A percentile compares a stretch with the other conserved stretches of the same genome.
Evolutionary conservation across 345 rosid genomes (phyloP).

Genomic region (Clausena lansium): DNA sequence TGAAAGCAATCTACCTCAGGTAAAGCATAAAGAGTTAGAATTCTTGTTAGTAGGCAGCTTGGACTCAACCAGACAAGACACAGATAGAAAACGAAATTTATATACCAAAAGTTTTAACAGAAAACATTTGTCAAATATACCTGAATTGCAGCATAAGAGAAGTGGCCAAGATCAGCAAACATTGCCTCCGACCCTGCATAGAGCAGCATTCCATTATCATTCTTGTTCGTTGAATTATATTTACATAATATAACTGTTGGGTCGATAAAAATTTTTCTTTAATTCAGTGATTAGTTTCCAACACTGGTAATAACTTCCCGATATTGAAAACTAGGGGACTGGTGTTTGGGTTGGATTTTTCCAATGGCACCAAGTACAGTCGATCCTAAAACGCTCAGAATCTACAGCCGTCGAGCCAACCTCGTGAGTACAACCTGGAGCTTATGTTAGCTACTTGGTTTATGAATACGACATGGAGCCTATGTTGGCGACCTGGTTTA

Average conservation of each 20-base stretch:
- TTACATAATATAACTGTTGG: neutral
- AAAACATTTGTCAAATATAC: conserved; percentile 21
- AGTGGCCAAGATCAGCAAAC: conserved; percentile 99
- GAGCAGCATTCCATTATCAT: neutral
- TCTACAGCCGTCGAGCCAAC: too few species aligned
- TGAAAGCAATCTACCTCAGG: conserved; percentile 78
- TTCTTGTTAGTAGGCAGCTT: neutral
- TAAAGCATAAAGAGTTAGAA: neutral
- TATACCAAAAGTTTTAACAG: neutral
- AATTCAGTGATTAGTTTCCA: too few species aligned
- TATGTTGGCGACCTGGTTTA: too few species aligned
- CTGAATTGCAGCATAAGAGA: conserved; percentile 93
- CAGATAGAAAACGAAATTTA: neutral
- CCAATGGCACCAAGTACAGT: too few species aligned
- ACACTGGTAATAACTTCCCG: too few species aligned
- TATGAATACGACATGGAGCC: too few species aligned
- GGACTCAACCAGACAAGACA: neutral
- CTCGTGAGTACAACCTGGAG: too few species aligned
- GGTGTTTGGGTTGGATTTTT: too few species aligned
- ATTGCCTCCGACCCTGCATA: conserved; percentile 96
- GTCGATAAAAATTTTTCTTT: too few species aligned
- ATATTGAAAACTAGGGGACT: too few species aligned
- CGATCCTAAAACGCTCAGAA: too few species aligned
- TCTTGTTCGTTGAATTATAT: neutral
- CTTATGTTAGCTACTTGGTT: too few species aligned